phyloP scores from a whole-genome alignment of 192 early-diverging fungal species.

The Chytriomyces sp. region DNA sequence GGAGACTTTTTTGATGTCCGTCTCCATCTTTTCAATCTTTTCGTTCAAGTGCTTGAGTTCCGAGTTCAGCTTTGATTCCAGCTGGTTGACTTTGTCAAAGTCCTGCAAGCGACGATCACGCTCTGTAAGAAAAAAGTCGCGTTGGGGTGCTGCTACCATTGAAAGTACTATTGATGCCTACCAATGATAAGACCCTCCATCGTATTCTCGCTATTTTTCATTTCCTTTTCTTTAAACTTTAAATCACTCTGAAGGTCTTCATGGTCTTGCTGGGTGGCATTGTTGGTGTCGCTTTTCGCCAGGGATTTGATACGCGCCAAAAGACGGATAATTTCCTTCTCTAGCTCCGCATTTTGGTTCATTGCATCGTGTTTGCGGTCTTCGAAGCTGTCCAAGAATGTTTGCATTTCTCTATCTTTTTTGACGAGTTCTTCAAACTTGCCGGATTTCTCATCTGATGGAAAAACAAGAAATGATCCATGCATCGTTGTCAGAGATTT shows the following conservation, averaged over 20 bases:
- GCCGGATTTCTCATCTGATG: slow-evolving; percentile 49
- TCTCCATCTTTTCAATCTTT: slow-evolving; percentile 42
- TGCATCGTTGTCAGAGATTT: background rate
- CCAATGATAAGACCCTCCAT: slow-evolving; percentile 55
- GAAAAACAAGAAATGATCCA: background rate
- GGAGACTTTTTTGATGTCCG: slow-evolving; percentile 46
- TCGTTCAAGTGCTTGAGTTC: slow-evolving; percentile 53
- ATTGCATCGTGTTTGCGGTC: slow-evolving; percentile 40
- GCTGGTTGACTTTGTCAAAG: slow-evolving; percentile 62
- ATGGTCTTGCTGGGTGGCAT: slow-evolving; percentile 52
- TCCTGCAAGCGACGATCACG: slow-evolving; percentile 57
- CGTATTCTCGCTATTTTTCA: slow-evolving; percentile 63
- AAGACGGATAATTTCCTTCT: slow-evolving; percentile 49
- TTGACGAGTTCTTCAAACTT: slow-evolving; percentile 69
- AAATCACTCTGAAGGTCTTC: slow-evolving; percentile 63
- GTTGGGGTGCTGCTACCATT: too few relatives aligned
- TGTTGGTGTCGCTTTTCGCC: slow-evolving; percentile 18
- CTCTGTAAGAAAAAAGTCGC: slow-evolving; percentile 37
- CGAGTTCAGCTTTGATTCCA: slow-evolving; percentile 59
- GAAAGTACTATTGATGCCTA: background rate
- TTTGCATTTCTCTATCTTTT: slow-evolving; percentile 63
- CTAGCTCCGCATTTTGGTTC: slow-evolving; percentile 37
- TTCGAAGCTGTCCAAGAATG: slow-evolving; percentile 60
- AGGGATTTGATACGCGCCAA: slow-evolving; percentile 51
- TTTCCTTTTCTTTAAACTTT: slow-evolving; percentile 66